Evolutionary conservation across 306 rosid genomes (phyloP).

Genomic region (Astragalus glycyphyllos): DNA sequence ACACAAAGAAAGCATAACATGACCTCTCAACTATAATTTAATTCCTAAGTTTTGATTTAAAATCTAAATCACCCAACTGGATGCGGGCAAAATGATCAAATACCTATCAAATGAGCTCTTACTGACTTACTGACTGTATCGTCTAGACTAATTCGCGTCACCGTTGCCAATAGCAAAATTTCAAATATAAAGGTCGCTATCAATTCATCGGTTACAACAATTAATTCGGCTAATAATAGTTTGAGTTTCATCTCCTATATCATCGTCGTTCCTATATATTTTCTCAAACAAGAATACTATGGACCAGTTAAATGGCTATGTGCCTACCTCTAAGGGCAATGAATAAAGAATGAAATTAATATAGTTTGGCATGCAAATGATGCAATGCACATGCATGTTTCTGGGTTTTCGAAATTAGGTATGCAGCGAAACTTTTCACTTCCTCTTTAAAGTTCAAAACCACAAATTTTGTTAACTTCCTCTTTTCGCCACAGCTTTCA

Average conservation of each 20-base stretch:
- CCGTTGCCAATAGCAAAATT: too few species aligned
- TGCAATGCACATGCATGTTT: too few species aligned
- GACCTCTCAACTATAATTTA: too few species aligned
- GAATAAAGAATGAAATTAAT: background rate
- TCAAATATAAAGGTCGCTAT: too few species aligned
- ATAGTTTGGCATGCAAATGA: slow-evolving; percentile 7
- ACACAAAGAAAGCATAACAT: too few species aligned
- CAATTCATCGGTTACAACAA: background rate
- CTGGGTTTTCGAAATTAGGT: too few species aligned
- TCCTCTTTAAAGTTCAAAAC: background rate
- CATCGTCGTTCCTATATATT: slow-evolving; percentile 4
- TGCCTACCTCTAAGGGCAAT: background rate
- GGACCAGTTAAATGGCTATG: slow-evolving; percentile 16
- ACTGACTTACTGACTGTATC: too few species aligned
- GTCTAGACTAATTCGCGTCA: too few species aligned
- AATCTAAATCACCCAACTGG: too few species aligned
- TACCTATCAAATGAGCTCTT: too few species aligned
- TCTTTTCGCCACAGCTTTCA: background rate
- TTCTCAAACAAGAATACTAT: background rate
- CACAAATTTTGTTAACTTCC: background rate
- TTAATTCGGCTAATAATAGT: background rate
- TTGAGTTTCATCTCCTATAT: background rate
- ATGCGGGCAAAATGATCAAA: too few species aligned
- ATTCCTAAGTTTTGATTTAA: too few species aligned
- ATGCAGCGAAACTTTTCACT: background rate